A percentile compares a stretch with the other conserved stretches of the same genome.
These are phyloP conservation scores for Globisporangium yorkense DNA, from an alignment of 352 stramenopile species.

Conservation along the genomic window DNA sequence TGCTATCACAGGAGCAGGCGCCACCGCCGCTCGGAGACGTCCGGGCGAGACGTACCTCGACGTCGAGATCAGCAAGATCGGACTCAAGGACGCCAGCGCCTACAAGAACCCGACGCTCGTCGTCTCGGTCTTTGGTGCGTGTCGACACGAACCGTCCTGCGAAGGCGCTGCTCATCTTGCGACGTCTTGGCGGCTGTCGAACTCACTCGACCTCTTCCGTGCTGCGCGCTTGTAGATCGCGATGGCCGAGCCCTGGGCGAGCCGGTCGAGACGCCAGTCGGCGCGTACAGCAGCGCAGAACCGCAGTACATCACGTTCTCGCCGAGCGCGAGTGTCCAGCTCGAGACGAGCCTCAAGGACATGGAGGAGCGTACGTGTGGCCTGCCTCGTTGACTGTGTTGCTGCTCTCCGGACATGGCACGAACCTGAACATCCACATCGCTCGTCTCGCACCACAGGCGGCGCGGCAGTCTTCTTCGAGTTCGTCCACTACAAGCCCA, in stretches of 20 bases:
- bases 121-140: constrained; percentile 50
- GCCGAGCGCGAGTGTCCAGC: constrained; percentile 20
- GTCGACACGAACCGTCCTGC: not conserved
- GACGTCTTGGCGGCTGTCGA: not conserved
- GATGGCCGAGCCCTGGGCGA: constrained; percentile 49
- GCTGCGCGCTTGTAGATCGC: constrained; percentile 34
- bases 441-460: constrained; percentile 16
- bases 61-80: constrained; percentile 46
- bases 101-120: constrained; percentile 65
- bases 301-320: constrained; percentile 49
- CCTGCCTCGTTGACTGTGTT: not conserved
- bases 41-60: constrained; percentile 43
- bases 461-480: constrained; percentile 60
- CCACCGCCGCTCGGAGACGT: constrained; percentile 2
- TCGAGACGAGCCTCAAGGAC: constrained; percentile 38
- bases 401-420: not conserved
- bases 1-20: not conserved
- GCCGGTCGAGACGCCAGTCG: constrained; percentile 39
- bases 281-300: constrained; percentile 19
- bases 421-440: not conserved
- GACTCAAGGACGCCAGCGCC: constrained; percentile 51
- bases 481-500: constrained; percentile 72
- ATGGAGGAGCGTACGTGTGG: constrained; percentile 38
- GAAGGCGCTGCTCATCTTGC: not conserved
- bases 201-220: not conserved